Base-by-base conservation (phyloP, 441 rosid species). In the Viola pubescens region DNA sequence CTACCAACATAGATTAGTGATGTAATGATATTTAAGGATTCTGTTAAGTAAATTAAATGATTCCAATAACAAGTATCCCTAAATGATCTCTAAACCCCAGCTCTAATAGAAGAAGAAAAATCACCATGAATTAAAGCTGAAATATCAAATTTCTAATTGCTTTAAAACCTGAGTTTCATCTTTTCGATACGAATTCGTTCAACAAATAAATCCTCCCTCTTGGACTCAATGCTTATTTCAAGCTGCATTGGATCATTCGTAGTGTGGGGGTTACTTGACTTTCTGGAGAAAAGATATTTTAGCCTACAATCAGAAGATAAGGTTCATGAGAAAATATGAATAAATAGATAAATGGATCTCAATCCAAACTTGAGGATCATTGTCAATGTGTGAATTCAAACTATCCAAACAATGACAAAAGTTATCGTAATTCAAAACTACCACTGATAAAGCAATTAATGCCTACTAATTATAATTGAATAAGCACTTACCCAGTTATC, bases 101-200 rank as follows among this genome's bases (percentile, higher is more conserved):
- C 34, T 26, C 34, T 26, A 26, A 26, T 26, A 26, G 34, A 26
- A 26, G 34, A 26, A 19, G 26, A 19, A 19, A 19, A 19, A 26
- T 26, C 2, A 2, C 34, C 34, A 26, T 26, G 34, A 26, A 26
- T 26, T 26, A 26, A 26, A 26, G 34, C 34, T 26, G 34, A 26
- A 26, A 26, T 26, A 26, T 26, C 3, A 26, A 26, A 26, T 26
- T 26, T 26, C 34, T 26, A 26, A 26, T 26, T 26, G 34, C 37
- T 40, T 55, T 34, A 38, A 52, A 14, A 86, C 97, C 91, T 84
- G 59, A 86, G 76, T 48, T 75, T 64, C 72, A 89, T 77, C 64
- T 86, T 89, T 72, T 89, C 88, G 19, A 84, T 79, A 19, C 88
- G 84, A 54, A 84, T 80, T 56, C 89, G 75, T 69, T 89, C 94